Evolutionary conservation across 345 rosid genomes (phyloP).

Genomic region (Melaleuca alternifolia): DNA sequence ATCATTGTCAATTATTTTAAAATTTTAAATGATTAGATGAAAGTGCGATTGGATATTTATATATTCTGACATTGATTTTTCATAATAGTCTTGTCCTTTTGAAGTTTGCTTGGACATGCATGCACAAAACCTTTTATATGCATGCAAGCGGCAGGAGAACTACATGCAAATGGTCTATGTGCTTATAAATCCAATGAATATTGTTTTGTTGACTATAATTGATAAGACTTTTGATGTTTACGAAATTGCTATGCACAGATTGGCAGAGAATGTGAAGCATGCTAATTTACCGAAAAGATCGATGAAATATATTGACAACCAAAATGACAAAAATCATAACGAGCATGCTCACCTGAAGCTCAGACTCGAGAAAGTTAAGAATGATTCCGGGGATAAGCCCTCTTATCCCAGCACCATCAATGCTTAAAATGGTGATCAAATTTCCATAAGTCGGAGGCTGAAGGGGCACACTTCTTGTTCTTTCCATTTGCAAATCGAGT

Average conservation of each 20-base stretch:
- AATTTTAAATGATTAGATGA: not conserved
- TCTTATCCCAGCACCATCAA: slow-evolving; percentile 44
- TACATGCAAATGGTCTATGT: not conserved
- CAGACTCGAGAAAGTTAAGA: slow-evolving; percentile 17
- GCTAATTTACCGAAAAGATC: not conserved
- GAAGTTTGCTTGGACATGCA: not conserved
- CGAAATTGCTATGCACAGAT: not conserved
- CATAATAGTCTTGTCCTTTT: slow-evolving; percentile 11
- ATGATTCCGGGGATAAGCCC: slow-evolving; percentile 32
- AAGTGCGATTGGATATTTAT: not conserved
- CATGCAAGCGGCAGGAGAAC: not conserved
- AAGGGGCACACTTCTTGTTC: not conserved
- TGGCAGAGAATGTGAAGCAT: not conserved
- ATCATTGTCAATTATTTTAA: not conserved
- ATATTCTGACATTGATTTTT: not conserved
- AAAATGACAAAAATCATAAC: not conserved
- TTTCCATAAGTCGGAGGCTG: slow-evolving; percentile 21
- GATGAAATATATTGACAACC: not conserved
- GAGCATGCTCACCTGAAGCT: slow-evolving; percentile 15
- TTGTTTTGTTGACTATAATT: not conserved
- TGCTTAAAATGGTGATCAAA: slow-evolving; percentile 26
- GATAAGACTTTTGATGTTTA: not conserved
- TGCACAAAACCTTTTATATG: not conserved
- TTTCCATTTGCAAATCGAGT: not conserved
- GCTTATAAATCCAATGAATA: not conserved